Evolutionary conservation across 495 filamentous ascomycete species (phyloP), one percentile per base, ranked within the genome.

Genomic region (Mycothermus thermophilus): DNA sequence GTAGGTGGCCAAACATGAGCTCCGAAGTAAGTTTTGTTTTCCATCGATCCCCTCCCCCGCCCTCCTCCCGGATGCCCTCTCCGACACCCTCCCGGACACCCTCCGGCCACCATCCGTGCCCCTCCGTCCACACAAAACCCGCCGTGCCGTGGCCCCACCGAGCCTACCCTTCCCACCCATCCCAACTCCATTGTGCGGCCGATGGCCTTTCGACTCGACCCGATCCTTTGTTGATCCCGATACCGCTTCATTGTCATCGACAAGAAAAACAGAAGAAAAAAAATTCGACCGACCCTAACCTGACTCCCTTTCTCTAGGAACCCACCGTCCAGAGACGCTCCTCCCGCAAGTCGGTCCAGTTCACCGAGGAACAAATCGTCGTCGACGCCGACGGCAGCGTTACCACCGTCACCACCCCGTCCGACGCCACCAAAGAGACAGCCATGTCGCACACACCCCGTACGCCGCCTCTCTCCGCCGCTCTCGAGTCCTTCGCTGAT

Each of bases 381-480:
- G 83, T 92, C 47, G 79, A 88, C 62, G 72, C 73, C 51, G 80
- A 90, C 66, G 86, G 86, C 37, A 71, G 74, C 57, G 72, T 94
- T 38, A 82, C 72, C 55, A 67, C 64, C 59, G 57, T 66, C 45
- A 54, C 61, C 39, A 75, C 85, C 44, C 57, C 63, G n/a, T 63
- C 68, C 53, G 72, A 71, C 37, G 66, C 70, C 20, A 63, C 68
- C 41, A 74, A 79, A 51, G 78, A 83, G 55, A 77, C 75, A 38
- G 81, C 79, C 32, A 64, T 76, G 53, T 77, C 74, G 46, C 78
- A 83, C 54, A 64, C 74, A 41, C 53, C 68, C 26, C 71, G 77
- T 79, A 75, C 57, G 67, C 65, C 60, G 57, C 63, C 59, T 48
- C 57, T 67, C 27, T 62, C 61, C 40, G 56, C 59, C 48, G 62